Evolutionary conservation across 495 filamentous ascomycete species (phyloP).

Genomic region (Lineolata rhizophorae): DNA sequence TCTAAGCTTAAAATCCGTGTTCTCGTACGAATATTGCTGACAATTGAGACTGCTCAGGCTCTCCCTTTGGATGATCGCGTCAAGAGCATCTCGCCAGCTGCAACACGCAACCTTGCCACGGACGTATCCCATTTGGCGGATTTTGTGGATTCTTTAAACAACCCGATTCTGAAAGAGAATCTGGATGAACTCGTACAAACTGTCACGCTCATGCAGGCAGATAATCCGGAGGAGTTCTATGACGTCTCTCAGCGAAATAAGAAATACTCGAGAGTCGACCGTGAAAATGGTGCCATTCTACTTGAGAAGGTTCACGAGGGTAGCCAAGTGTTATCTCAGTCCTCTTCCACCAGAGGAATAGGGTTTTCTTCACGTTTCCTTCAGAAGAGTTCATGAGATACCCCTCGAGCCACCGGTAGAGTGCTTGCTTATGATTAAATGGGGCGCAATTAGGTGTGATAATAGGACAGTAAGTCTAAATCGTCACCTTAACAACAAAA

Average conservation of each 20-base stretch:
- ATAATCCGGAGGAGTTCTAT: conserved; percentile 71
- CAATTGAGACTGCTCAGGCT: conserved; percentile 26
- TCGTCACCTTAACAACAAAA: no score
- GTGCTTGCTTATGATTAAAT: background rate
- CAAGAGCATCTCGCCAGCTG: conserved; percentile 68
- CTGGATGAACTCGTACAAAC: conserved; percentile 89
- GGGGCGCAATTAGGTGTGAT: no score
- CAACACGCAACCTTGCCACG: conserved; percentile 53
- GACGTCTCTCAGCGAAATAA: conserved; percentile 67
- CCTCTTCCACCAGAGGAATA: no score
- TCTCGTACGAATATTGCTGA: background rate
- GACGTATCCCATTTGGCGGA: conserved; percentile 64
- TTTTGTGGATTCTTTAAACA: conserved; percentile 67
- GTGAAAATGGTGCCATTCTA: conserved; percentile 60
- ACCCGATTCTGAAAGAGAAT: conserved; percentile 59
- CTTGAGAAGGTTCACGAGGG: conserved; percentile 45
- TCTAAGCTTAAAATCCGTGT: no score
- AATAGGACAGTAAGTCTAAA: no score
- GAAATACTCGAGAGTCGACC: conserved; percentile 87
- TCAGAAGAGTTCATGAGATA: background rate
- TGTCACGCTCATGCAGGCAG: conserved; percentile 60
- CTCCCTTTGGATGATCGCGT: conserved; percentile 64
- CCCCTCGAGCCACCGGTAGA: background rate
- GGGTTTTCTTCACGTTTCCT: background rate
- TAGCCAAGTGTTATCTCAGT: background rate